phyloP scores from a whole-genome alignment of 2,329 filamentous ascomycete species.

The Pseudogymnoascus sp. region DNA sequence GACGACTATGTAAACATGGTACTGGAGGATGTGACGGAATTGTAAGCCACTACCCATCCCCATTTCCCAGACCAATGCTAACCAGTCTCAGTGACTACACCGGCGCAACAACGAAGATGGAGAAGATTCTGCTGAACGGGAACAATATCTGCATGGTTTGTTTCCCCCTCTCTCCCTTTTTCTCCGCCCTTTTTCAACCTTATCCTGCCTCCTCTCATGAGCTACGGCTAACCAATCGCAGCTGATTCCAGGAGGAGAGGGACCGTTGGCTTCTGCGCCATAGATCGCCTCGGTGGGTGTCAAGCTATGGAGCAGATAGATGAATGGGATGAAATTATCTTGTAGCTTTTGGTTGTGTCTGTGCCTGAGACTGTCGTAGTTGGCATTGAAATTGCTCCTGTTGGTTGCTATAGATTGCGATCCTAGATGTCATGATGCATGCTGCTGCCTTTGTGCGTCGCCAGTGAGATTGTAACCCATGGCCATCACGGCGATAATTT shows the following conservation, averaged over 20 bases:
- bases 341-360: neutral
- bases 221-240: neutral
- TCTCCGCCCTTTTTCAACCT: neutral
- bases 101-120: conserved; percentile 77
- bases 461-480: neutral
- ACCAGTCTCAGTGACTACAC: conserved; percentile 74
- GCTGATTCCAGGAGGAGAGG: conserved; percentile 9
- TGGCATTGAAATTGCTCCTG: no score
- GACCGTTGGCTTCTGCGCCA: conserved; percentile 3
- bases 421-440: neutral
- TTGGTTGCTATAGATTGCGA: neutral
- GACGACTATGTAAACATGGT: conserved; percentile 99
- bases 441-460: neutral
- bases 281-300: neutral
- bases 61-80: conserved; percentile 67
- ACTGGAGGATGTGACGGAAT: conserved; percentile 92
- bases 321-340: neutral
- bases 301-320: neutral
- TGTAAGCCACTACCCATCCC: conserved; percentile 48
- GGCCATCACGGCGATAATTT: no score
- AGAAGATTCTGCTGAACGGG: conserved; percentile 92
- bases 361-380: no score
- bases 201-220: neutral
- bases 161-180: neutral
- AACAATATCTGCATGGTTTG: conserved; percentile 99